These are phyloP conservation scores for Phytophthora crassamura DNA, from an alignment of 352 stramenopile species.

Conservation along the genomic window DNA sequence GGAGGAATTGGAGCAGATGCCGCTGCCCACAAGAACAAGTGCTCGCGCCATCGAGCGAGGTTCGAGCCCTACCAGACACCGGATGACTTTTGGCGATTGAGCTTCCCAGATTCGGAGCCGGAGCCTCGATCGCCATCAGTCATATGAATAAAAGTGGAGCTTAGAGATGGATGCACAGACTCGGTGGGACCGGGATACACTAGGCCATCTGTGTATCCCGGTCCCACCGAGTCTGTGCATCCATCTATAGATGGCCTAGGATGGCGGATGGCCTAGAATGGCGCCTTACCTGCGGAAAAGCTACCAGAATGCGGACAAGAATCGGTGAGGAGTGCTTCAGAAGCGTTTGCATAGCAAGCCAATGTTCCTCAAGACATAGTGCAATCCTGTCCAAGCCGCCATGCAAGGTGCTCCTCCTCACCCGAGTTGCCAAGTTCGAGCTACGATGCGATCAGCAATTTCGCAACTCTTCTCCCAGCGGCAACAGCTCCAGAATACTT, in stretches of 20 bases:
- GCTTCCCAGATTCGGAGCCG: slow-evolving; percentile 72
- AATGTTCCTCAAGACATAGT: too few species aligned
- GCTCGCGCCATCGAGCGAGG: slow-evolving; percentile 77
- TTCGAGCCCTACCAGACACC: slow-evolving; percentile 83
- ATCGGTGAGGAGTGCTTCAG: too few species aligned
- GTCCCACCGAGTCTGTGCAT: too few species aligned
- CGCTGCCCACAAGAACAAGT: slow-evolving; percentile 56
- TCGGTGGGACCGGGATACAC: too few species aligned
- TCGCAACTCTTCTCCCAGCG: slow-evolving; percentile 35
- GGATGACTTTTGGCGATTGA: slow-evolving; percentile 87
- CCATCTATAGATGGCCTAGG: too few species aligned
- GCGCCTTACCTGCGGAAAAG: too few species aligned
- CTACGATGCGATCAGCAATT: slow-evolving; percentile 27
- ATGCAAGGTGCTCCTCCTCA: background rate
- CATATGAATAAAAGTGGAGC: background rate
- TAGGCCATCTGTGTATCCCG: too few species aligned
- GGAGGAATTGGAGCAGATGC: slow-evolving; percentile 50
- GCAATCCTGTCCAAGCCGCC: too few species aligned
- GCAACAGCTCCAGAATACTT: slow-evolving; percentile 22
- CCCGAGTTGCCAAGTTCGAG: slow-evolving; percentile 2
- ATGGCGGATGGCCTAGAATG: too few species aligned
- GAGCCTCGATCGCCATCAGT: slow-evolving; percentile 19
- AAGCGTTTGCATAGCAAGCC: too few species aligned
- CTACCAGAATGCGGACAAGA: too few species aligned
- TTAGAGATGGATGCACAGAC: background rate